Evolutionary conservation across 2,329 filamentous ascomycete species (phyloP).

Genomic region (Aspergillus intermedius): DNA sequence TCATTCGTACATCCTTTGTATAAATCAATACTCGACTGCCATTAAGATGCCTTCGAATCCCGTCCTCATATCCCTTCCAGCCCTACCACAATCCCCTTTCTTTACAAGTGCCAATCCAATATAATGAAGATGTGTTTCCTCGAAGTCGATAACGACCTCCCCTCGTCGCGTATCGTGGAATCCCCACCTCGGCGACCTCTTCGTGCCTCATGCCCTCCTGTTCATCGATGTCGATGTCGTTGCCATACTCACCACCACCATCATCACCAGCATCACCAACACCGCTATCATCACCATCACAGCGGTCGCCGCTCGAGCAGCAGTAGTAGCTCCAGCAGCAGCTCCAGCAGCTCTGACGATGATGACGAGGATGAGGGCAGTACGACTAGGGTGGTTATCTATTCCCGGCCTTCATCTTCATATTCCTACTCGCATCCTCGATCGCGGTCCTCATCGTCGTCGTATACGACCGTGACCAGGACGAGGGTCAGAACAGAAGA

Average conservation of each 20-base stretch:
- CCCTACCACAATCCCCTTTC: neutral
- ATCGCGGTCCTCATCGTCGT: neutral
- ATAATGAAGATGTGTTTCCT: slow-evolving; percentile 11
- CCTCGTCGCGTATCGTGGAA: slow-evolving; percentile 8
- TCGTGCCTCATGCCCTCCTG: slow-evolving; percentile 5
- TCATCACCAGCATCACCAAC: neutral
- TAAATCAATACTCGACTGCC: too few species aligned
- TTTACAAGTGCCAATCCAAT: neutral
- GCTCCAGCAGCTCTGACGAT: neutral
- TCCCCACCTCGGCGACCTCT: slow-evolving; percentile 4
- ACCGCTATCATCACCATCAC: neutral
- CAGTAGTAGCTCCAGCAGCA: neutral
- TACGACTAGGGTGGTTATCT: too few species aligned
- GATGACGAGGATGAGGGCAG: neutral
- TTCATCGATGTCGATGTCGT: neutral
- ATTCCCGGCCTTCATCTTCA: too few species aligned
- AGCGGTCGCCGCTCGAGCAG: neutral
- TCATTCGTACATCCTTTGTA: too few species aligned
- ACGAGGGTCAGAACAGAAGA: neutral
- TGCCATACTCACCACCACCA: neutral
- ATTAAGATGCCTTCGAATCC: neutral
- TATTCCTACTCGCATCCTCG: too few species aligned
- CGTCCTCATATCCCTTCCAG: neutral
- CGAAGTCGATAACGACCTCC: slow-evolving; percentile 9
- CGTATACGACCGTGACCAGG: neutral